Evolutionary conservation across 2,329 filamentous ascomycete genomes (phyloP).

Genomic region (Colletotrichum salicis): DNA sequence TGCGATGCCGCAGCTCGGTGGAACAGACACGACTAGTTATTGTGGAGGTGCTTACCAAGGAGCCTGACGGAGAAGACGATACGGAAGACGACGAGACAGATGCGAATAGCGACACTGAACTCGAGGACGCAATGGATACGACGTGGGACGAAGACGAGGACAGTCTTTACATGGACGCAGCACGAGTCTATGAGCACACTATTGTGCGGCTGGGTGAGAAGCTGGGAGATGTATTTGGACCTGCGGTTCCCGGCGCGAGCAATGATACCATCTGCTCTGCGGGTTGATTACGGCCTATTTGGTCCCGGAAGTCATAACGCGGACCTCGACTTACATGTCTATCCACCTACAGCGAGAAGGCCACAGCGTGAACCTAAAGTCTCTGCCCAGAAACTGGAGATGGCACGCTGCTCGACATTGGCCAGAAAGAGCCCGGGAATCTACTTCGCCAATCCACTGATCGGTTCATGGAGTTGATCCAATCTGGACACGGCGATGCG

Average conservation of each 20-base stretch:
- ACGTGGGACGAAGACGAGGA: slow-evolving; percentile 53
- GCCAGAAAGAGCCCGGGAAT: background rate
- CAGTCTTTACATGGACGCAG: slow-evolving; percentile 74
- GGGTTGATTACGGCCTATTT: background rate
- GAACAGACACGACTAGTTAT: slow-evolving; percentile 79
- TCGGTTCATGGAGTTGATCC: background rate
- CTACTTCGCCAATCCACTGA: background rate
- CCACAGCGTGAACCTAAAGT: too few species aligned
- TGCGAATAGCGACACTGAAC: slow-evolving; percentile 46
- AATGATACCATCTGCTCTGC: background rate
- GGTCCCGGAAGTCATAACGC: background rate
- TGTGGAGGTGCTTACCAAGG: slow-evolving; percentile 71
- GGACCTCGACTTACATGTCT: background rate
- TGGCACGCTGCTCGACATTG: background rate
- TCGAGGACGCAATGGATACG: slow-evolving; percentile 45
- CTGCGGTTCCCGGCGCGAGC: background rate
- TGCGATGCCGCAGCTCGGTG: slow-evolving; percentile 83
- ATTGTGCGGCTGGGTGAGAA: slow-evolving; percentile 78
- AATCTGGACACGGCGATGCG: background rate
- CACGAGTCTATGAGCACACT: slow-evolving; percentile 82
- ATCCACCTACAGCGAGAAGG: background rate
- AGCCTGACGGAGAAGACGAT: slow-evolving; percentile 46
- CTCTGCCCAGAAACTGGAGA: background rate
- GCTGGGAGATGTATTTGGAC: slow-evolving; percentile 57
- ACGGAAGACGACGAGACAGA: slow-evolving; percentile 45